phyloP scores from a whole-genome alignment of 495 filamentous ascomycete species.

The Aspergillus affinis region DNA sequence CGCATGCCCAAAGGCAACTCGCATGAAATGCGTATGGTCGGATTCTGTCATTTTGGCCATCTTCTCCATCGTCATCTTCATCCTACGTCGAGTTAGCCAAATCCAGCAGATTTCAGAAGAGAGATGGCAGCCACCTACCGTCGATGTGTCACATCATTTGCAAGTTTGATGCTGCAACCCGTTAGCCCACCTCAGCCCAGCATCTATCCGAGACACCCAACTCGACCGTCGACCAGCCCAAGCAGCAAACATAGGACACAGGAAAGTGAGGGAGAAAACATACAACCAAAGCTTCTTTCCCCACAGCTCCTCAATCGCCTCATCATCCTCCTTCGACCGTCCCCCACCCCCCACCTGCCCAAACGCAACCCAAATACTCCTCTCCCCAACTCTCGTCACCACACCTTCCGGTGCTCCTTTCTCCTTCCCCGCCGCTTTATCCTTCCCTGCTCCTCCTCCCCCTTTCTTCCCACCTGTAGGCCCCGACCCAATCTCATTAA shows the following conservation, averaged over 20 bases:
- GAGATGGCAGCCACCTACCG: slow-evolving; percentile 47
- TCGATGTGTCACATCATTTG: slow-evolving; percentile 91
- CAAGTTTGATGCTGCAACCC: slow-evolving; percentile 73
- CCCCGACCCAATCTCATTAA: slow-evolving; percentile 62
- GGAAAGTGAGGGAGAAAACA: slow-evolving; percentile 17
- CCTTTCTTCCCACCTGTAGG: slow-evolving; percentile 58
- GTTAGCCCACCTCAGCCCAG: slow-evolving; percentile 7
- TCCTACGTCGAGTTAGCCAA: slow-evolving; percentile 49
- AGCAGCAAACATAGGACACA: neutral
- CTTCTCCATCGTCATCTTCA: slow-evolving; percentile 85
- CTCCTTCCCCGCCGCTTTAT: slow-evolving; percentile 66
- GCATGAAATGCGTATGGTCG: slow-evolving; percentile 72
- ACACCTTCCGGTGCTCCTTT: slow-evolving; percentile 74
- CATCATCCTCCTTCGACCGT: slow-evolving; percentile 50
- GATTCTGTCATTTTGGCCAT: slow-evolving; percentile 69
- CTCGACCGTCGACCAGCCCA: neutral
- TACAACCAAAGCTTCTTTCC: slow-evolving; percentile 65
- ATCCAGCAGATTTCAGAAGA: neutral
- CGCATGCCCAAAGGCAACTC: slow-evolving; percentile 74
- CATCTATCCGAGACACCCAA: neutral
- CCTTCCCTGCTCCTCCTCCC: slow-evolving; percentile 63
- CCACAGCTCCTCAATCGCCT: slow-evolving; percentile 59
- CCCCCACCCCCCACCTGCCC: slow-evolving; percentile 57
- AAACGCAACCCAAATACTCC: slow-evolving; percentile 64
- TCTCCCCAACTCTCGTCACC: slow-evolving; percentile 65